A percentile compares a stretch with the other conserved stretches of the same genome.
Evolutionary conservation across 2,329 filamentous ascomycete species (phyloP).

Genomic region (Arthrinium phaeospermum): DNA sequence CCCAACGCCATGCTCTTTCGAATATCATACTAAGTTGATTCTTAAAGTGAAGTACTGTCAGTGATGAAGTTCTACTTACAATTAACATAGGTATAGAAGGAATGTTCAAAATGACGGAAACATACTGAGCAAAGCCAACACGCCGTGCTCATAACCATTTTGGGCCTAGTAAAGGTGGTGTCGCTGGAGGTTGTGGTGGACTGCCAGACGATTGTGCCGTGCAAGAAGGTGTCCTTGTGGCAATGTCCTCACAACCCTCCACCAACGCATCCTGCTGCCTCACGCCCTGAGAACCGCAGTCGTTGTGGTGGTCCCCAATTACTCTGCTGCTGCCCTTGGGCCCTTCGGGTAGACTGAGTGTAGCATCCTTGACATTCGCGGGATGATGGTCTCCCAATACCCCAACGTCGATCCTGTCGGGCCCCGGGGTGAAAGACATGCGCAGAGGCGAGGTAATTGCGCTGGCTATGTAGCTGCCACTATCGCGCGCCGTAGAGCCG

Average conservation of each 20-base stretch:
- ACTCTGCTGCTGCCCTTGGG: neutral
- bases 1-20: neutral
- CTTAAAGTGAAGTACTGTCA: too few species aligned
- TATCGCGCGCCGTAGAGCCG: neutral
- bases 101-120: neutral
- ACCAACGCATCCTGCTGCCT: neutral
- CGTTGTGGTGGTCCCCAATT: neutral
- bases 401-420: neutral
- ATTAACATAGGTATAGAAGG: too few species aligned
- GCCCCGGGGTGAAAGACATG: neutral
- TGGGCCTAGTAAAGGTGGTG: neutral
- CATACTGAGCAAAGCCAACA: neutral
- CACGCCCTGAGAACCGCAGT: accelerated
- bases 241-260: neutral
- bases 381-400: neutral
- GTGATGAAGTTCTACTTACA: too few species aligned
- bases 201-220: neutral
- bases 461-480: neutral
- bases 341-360: neutral
- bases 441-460: neutral
- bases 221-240: neutral
- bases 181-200: neutral
- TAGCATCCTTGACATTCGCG: neutral
- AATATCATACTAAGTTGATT: too few species aligned
- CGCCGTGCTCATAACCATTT: neutral